phyloP scores from a whole-genome alignment of 2,329 filamentous ascomycete species.

The Diaporthe sp. region DNA sequence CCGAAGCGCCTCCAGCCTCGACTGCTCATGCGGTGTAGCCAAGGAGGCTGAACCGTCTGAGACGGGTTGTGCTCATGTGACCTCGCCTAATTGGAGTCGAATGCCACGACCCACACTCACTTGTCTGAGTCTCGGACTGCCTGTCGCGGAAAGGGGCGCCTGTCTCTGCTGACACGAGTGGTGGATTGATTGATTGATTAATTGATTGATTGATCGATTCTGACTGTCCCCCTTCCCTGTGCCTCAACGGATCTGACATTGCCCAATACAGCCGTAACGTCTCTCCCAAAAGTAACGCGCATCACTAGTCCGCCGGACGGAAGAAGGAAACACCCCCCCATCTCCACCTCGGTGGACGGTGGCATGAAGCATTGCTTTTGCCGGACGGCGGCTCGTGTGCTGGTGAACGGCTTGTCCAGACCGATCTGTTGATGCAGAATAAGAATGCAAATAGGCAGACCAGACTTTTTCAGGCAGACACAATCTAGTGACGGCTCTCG shows the following conservation, averaged over 20 bases:
- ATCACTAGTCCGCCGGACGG: not conserved
- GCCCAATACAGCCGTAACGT: not conserved
- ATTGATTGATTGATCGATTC: conserved; percentile 5
- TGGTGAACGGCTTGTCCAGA: not conserved
- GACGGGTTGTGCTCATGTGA: conserved; percentile 14
- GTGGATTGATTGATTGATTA: not conserved
- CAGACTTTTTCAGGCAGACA: not conserved
- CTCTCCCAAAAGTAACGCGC: conserved; percentile 19
- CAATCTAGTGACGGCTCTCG: conserved; percentile 4
- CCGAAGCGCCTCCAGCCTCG: conserved; percentile 14
- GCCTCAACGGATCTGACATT: not conserved
- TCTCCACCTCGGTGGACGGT: not conserved
- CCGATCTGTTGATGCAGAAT: not conserved
- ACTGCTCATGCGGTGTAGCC: conserved; percentile 34
- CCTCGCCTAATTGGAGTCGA: conserved; percentile 23
- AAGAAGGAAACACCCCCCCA: conserved; percentile 3
- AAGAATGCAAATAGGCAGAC: not conserved
- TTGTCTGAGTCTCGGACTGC: conserved; percentile 23
- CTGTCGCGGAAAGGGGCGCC: conserved; percentile 7
- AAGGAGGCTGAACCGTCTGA: conserved; percentile 34
- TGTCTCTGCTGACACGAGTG: conserved; percentile 23
- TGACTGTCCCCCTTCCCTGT: not conserved
- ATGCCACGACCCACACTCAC: not conserved
- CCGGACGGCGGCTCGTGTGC: not conserved
- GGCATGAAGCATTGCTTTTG: conserved; percentile 7